Evolutionary conservation across 2,329 filamentous ascomycete genomes (phyloP), one percentile per base, ranked within the genome.

Genomic region (Didymella pinodella): DNA sequence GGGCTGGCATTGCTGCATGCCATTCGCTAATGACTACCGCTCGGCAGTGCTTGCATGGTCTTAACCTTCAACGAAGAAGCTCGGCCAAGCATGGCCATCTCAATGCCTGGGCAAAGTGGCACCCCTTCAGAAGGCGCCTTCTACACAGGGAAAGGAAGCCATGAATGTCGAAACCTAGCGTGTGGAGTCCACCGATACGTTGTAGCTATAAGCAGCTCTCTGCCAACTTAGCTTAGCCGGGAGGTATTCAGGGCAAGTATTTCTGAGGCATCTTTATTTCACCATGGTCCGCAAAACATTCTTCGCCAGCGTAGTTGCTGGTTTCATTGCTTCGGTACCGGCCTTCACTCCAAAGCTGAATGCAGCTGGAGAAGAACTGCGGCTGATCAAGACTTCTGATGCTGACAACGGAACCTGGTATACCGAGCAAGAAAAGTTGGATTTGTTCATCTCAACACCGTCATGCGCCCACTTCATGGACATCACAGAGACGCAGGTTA

Each of bases 401-500:
- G 20, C 34, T 11, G 59, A 61, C 14, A 57, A 61, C 8, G 59
- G 59, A 10, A 61, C 59, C 29, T 61, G 59, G 59, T 61, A 57
- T 41, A 61, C 59, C 3, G 59, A 57, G 29, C 54, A 61, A 45
- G 59, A 61, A 29, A 61, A 61, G 25, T 49, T 61, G 1, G 59
- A 61, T 12, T n/a, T 61, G 12, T 60, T 60, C 34, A 61, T 61
- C 29, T 57, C 59, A 1, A 61, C 54, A 3, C 59, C 54, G 34
- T 57, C 59, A 31, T 60, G 57, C 46, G 57, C 57, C 7, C 59
- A 61, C 31, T 61, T 61, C 18, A 61, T 61, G 59, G 59, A 61
- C 20, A 61, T 61, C 28, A 61, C 59, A 20, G 59, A 61, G 32
- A 61, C 53, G 7, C 50, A 57, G 40, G 54, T 61, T 48, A 18